A percentile compares a stretch with the other conserved stretches of the same genome.
These are phyloP conservation scores for Onygena corvina DNA, from an alignment of 2,329 filamentous ascomycete species.

Conservation along the genomic window DNA sequence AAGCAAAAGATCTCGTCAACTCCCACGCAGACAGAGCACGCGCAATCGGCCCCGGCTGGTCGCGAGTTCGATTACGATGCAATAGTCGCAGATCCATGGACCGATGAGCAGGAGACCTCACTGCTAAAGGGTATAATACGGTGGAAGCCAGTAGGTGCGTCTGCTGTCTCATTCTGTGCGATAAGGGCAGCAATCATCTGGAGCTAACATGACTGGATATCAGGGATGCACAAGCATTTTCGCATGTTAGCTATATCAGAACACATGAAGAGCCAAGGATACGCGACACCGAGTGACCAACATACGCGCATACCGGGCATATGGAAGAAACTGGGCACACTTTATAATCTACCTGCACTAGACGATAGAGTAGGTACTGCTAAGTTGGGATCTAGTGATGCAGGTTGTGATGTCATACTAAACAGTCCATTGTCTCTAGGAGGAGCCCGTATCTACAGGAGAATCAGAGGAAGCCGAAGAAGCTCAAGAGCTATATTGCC, in stretches of 20 bases:
- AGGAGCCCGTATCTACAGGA: slow-evolving; percentile 46
- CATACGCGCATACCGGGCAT: slow-evolving; percentile 87
- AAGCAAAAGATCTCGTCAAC: slow-evolving; percentile 42
- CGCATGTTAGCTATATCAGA: slow-evolving; percentile 78
- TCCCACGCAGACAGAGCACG: slow-evolving; percentile 14
- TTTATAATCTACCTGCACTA: slow-evolving; percentile 76
- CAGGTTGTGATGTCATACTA: background rate
- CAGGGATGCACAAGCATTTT: slow-evolving; percentile 88
- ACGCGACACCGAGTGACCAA: slow-evolving; percentile 47
- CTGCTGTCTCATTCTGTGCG: slow-evolving; percentile 5
- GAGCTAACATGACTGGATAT: background rate
- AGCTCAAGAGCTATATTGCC: slow-evolving; percentile 47
- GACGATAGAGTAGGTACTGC: slow-evolving; percentile 62
- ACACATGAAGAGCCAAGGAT: slow-evolving; percentile 69
- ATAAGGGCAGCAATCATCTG: background rate
- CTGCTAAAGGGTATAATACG: slow-evolving; percentile 85
- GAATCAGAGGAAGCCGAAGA: slow-evolving; percentile 43
- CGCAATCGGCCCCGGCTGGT: slow-evolving; percentile 13
- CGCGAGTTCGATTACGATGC: slow-evolving; percentile 33
- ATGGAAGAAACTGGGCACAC: slow-evolving; percentile 70
- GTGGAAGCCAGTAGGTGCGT: slow-evolving; percentile 85
- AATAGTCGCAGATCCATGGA: slow-evolving; percentile 64
- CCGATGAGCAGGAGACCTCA: slow-evolving; percentile 85
- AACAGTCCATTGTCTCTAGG: slow-evolving; percentile 22
- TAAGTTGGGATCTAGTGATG: slow-evolving; percentile 10